Evolutionary conservation across 2,329 filamentous ascomycete species (phyloP).

Genomic region (Pseudocercospora macadamiae): DNA sequence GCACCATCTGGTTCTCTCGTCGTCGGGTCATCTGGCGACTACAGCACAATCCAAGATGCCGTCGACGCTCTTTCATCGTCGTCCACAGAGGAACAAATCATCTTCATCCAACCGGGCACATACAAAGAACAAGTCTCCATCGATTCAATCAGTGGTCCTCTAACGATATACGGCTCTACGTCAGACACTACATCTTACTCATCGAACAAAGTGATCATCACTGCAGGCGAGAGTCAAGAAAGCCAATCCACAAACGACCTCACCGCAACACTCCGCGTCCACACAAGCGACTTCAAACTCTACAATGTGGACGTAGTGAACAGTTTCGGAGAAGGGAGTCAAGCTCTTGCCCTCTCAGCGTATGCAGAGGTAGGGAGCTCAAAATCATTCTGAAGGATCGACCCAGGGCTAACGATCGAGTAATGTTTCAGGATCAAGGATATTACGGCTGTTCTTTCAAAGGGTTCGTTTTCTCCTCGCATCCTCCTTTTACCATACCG

Average conservation of each 20-base stretch:
- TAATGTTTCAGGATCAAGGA: constrained; percentile 48
- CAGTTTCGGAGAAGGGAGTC: constrained; percentile 50
- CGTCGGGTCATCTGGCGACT: constrained; percentile 45
- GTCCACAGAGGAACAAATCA: constrained; percentile 55
- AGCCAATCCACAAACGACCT: constrained; percentile 56
- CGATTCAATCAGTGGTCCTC: constrained; percentile 48
- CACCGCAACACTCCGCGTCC: constrained; percentile 55
- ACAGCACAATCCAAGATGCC: constrained; percentile 58
- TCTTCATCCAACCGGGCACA: constrained; percentile 65
- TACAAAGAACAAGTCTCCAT: constrained; percentile 65
- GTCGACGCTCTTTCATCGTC: constrained; percentile 61
- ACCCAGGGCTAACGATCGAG: neutral
- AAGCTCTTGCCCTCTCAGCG: constrained; percentile 59
- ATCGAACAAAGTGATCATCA: constrained; percentile 62
- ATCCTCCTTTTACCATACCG: no score
- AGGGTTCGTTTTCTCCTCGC: constrained; percentile 44
- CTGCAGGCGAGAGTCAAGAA: constrained; percentile 51
- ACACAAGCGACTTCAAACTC: constrained; percentile 56
- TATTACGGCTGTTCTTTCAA: constrained; percentile 61
- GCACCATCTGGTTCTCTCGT: constrained; percentile 56
- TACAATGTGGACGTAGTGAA: constrained; percentile 67
- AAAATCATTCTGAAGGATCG: no score
- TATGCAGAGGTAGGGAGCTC: constrained; percentile 42
- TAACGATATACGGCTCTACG: constrained; percentile 65
- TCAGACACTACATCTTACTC: constrained; percentile 55